Base-by-base conservation (phyloP, 305 asterid species). In the Solanum hybrid region DNA sequence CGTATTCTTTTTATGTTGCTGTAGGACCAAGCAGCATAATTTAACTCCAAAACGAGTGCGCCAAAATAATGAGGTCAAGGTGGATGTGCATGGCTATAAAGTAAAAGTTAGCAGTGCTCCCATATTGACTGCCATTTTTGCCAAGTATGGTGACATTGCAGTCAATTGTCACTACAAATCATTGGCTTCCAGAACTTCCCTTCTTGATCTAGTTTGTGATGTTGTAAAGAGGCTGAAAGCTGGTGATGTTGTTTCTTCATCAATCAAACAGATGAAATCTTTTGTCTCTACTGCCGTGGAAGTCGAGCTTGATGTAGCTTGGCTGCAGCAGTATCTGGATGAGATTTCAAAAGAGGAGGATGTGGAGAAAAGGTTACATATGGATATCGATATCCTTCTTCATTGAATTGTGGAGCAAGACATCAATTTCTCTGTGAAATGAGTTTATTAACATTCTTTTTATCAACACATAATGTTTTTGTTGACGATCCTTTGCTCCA, bases 101-200 rank as follows among this genome's bases (percentile, higher is more conserved):
- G 94, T 94, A 90, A 92, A 91, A 86, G 13, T 78, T 36, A 82
- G 90, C 57, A 65, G 37, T 45, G 93, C 92, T 80, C 90, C 94
- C 5, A 5, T 85, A 72, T 93, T 94, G 20, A 92, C 88, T 89
- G 93, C 92, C 73, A 89, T 93, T 90, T 90, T 93, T 72, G 83
- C 91, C 51, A 93, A 94, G 91, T 89, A 92, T 17, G 94, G 95
- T 27, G 96, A 94, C 73, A 93, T 93, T 68, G 39, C 93, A 11
- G 87, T 90, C 65, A 88, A 88, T 29, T 94, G 95, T 89, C 68
- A 76, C 73, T 93, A 87, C 92, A 92, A 91, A 41, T 91, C 96
- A 5, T 45, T 89, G 27, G 79, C 90, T 3, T 91, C 92, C n/a
- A 88, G 87, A 70, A 91, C 95, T 51, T 91, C 94, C 76, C 79